Evolutionary conservation across 2,329 filamentous ascomycete genomes (phyloP), one percentile per base, ranked within the genome.

Genomic region (Colletotrichum tropicicola): DNA sequence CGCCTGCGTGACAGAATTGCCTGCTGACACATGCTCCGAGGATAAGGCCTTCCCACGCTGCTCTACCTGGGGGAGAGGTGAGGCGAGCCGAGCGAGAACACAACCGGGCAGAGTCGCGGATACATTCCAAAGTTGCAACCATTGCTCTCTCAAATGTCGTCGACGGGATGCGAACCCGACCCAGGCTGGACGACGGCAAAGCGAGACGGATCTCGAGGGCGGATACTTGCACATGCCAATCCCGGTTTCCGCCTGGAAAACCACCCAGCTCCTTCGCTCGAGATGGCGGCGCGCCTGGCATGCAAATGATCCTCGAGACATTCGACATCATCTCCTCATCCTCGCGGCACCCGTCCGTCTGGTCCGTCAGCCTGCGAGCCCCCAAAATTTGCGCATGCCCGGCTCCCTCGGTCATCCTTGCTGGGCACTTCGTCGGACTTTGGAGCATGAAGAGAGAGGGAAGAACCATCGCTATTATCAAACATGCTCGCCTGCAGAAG

Each of bases 11-110:
- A 32, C 17, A 43, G 47, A 49, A 7, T 17, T 30, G 57, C 57
- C 45, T 59, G 51, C 43, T 63, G 54, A 63, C 45, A 59, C 45
- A 59, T 39, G 4, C 15, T 47, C 23, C 54, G 47, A 59, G 59
- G 45, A 51, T 13, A 15, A 27, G 37, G 54, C 28, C 45, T 35
- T 44, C 28, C 10, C 27, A 13, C 28, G 39, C 37, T 51, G 23
- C 28, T 64, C n/a, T 64, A 64, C 9, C 27, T 64, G 55, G 41
- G 21, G 41, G 15, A 21, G 28, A 52, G n/a, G 30, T 32, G 60
- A 43, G 28, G 44, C 52, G 37, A 43, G 59, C 39, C 27, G 59
- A 45, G 37, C n/a, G 25, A 35, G 13, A 27, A 32, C 5, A 9
- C 25, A 28, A 21, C 19, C 19, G 30, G 17, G 27, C 32, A 27